These are phyloP conservation scores for Styphnolobium japonicum DNA, from an alignment of 306 rosid species.

Conservation along the genomic window DNA sequence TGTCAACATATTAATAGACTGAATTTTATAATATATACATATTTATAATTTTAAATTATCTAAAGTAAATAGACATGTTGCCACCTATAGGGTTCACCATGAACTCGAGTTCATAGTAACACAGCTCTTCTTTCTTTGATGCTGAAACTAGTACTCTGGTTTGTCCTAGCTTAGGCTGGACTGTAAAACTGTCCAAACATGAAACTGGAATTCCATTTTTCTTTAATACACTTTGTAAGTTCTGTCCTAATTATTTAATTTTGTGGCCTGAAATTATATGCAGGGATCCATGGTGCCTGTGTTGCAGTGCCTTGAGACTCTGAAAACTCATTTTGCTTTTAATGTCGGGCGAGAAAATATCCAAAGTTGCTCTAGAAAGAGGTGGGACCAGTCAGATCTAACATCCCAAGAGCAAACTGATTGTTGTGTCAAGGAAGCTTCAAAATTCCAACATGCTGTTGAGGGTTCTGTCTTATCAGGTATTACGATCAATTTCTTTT, in stretches of 20 bases:
- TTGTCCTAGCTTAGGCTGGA: slow-evolving; percentile 15
- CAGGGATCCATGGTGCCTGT: slow-evolving; percentile 90
- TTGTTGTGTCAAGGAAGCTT: slow-evolving; percentile 34
- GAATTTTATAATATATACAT: too few relatives aligned
- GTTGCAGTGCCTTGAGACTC: slow-evolving; percentile 74
- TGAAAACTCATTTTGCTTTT: slow-evolving; percentile 66
- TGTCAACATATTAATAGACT: too few relatives aligned
- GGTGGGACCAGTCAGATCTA: slow-evolving; percentile 57
- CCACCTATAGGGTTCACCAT: too few relatives aligned
- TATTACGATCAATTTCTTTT: slow-evolving; percentile 22
- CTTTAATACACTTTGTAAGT: background rate
- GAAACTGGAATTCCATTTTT: slow-evolving; percentile 12
- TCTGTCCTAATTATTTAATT: slow-evolving; percentile 27
- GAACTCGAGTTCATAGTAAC: too few relatives aligned
- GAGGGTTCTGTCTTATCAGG: slow-evolving; percentile 42
- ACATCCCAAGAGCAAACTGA: slow-evolving; percentile 40
- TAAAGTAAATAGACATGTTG: too few relatives aligned
- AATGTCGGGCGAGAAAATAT: slow-evolving; percentile 50
- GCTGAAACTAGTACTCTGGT: slow-evolving; percentile 5
- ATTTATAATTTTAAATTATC: too few relatives aligned
- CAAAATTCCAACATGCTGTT: slow-evolving; percentile 37
- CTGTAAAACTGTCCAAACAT: slow-evolving; percentile 6
- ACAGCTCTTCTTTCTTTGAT: background rate
- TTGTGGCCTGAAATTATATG: slow-evolving; percentile 40
- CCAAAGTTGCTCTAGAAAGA: slow-evolving; percentile 59